A percentile compares a stretch with the other conserved stretches of the same genome.
Conservation (phyloP, 2,329 filamentous ascomycete species). For the Aureobasidium sp. region DNA sequence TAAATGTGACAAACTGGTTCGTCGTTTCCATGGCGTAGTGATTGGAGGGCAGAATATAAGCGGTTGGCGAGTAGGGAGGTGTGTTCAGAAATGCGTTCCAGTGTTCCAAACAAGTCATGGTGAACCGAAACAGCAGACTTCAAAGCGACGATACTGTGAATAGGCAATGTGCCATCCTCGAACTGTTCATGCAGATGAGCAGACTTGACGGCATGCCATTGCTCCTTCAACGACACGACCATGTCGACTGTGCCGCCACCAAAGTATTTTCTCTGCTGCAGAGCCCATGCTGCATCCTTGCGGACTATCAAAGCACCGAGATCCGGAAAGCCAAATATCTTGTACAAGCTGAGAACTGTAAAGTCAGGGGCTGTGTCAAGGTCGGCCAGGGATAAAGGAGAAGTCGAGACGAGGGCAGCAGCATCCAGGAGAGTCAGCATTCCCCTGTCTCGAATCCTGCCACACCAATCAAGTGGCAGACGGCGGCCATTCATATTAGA, state of each 20-base stretch:
- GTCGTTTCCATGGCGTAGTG: slow-evolving; percentile 63
- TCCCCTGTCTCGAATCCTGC: slow-evolving; percentile 30
- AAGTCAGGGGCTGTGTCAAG: slow-evolving; percentile 67
- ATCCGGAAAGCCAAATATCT: slow-evolving; percentile 94
- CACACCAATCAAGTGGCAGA: slow-evolving; percentile 64
- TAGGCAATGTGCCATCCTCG: slow-evolving; percentile 85
- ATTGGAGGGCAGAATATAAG: slow-evolving; percentile 52
- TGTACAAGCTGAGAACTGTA: slow-evolving; percentile 81
- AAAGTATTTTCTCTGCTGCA: slow-evolving; percentile 66
- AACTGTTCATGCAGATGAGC: slow-evolving; percentile 68
- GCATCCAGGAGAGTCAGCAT: slow-evolving; percentile 72
- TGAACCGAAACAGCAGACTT: slow-evolving; percentile 69
- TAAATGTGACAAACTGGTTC: slow-evolving; percentile 61
- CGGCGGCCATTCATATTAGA: slow-evolving; percentile 86
- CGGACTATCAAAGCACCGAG: slow-evolving; percentile 78
- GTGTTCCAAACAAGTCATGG: slow-evolving; percentile 56
- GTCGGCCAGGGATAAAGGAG: slow-evolving; percentile 63
- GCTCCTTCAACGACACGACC: slow-evolving; percentile 62
- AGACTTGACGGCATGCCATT: slow-evolving; percentile 74
- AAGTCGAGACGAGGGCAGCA: slow-evolving; percentile 71
- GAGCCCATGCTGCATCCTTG: slow-evolving; percentile 59
- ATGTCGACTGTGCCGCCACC: slow-evolving; percentile 92
- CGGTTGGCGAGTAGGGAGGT: slow-evolving; percentile 56
- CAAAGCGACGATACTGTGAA: slow-evolving; percentile 83
- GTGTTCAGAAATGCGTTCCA: slow-evolving; percentile 63